Evolutionary conservation across 257 asterid species (phyloP).

Genomic region (Prunella vulgaris): DNA sequence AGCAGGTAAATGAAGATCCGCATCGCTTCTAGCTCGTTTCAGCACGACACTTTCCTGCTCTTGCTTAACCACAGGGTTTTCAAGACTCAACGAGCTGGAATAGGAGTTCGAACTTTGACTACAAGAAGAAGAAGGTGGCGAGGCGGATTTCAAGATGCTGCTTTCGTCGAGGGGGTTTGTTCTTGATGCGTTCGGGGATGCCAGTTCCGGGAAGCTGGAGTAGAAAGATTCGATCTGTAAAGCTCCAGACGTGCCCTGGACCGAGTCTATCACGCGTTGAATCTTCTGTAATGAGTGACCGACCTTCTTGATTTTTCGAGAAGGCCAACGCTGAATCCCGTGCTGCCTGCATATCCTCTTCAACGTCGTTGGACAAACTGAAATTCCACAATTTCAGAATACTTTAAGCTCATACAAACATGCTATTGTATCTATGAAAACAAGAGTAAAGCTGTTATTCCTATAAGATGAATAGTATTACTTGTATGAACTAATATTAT

Average conservation of each 20-base stretch:
- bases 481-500: background rate
- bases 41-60: slow-evolving; percentile 31
- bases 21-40: slow-evolving; percentile 60
- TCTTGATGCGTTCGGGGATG: slow-evolving; percentile 56
- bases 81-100: slow-evolving; percentile 36
- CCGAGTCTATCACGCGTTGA: slow-evolving; percentile 90
- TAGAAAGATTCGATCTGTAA: slow-evolving; percentile 73
- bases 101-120: slow-evolving; percentile 68
- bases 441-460: no score
- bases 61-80: slow-evolving; percentile 29
- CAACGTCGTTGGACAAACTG: slow-evolving; percentile 97
- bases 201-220: slow-evolving; percentile 64
- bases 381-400: slow-evolving; percentile 2
- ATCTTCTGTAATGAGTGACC: slow-evolving; percentile 85
- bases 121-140: slow-evolving; percentile 63
- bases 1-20: slow-evolving; percentile 40
- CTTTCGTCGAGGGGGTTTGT: slow-evolving; percentile 24
- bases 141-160: slow-evolving; percentile 24
- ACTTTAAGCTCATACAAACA: background rate
- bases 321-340: slow-evolving; percentile 96
- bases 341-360: slow-evolving; percentile 97
- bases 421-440: background rate
- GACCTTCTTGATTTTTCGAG: slow-evolving; percentile 88
- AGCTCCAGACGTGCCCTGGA: slow-evolving; percentile 75
- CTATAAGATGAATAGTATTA: background rate